Base-by-base conservation (phyloP, 352 stramenopile genomes). In the Pythium scleroteichum region DNA sequence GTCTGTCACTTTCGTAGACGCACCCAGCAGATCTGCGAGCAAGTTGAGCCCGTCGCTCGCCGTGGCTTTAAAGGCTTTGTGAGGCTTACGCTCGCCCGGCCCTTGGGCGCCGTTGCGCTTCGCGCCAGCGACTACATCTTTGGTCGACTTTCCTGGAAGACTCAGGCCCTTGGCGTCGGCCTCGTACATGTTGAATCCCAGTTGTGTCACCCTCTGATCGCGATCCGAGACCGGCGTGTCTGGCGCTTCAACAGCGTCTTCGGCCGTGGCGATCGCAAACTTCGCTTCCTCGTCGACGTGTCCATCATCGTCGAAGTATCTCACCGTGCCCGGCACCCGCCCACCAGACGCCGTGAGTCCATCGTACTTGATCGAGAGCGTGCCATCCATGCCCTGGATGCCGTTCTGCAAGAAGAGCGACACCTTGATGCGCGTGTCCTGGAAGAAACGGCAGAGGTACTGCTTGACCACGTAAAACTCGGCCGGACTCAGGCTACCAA, bases 401-500 rank as follows among this genome's bases (percentile, higher is more conserved):
- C 87, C 78, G 45, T 87, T 89, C 64, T 97, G 88, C 33, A 97
- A 64, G 60, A 97, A 96, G 46, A 97, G 79, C 33, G 85, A 96
- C 4, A 97, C 89, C 60, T 96, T 96, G 66, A 97, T 94, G 53
- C 90, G 88, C 9, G 85, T 83, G 60, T 93, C 88, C 64, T 97
- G 85, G 75, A 95, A 96, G 72, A 97, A 97, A 8, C 82, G 78
- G 49, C 81, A 88, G 29, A 97, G 71, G 24, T 86, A 86, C 64
- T 97, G 90, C 59, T 91, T 89, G 49, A 96, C 66, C 46, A 92
- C 47, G 67, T 78, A 88, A 67, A 95, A 94, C 47, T 96, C 72
- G 4, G 79, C 89, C 0, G 73, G 35, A 17, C 49, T 75, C 69
- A 97, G 82, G 14, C 10, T 20, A 12, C 80, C 78, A 63, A 96